Conservation (phyloP, 306 rosid genomes). For the Castanopsis chinensis region DNA sequence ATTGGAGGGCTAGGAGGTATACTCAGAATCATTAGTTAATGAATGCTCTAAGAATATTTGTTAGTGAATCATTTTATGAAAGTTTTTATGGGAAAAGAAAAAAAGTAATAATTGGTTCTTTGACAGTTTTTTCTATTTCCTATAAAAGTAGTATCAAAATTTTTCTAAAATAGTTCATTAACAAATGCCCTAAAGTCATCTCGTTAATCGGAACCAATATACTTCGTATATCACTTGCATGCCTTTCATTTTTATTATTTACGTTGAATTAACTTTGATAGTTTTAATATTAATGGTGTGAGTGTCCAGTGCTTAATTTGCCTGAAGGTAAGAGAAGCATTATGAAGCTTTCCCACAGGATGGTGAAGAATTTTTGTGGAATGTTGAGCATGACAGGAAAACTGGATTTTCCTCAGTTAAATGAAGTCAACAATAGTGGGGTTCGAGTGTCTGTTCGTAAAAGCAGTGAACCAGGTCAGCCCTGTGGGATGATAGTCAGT, state of each 20-base stretch:
- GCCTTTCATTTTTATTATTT: not conserved
- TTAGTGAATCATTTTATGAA: too few species aligned
- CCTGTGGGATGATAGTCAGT: conserved; percentile 39
- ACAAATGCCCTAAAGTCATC: too few species aligned
- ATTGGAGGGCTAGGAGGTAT: conserved; percentile 6
- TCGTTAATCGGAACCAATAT: too few species aligned
- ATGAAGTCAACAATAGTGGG: conserved; percentile 32
- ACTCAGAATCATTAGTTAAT: too few species aligned
- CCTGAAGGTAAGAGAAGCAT: conserved; percentile 39
- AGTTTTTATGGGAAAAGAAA: too few species aligned
- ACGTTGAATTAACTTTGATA: not conserved
- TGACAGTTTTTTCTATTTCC: too few species aligned
- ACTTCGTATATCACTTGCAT: too few species aligned
- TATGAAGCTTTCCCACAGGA: conserved; percentile 48
- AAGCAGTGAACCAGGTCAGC: conserved; percentile 33
- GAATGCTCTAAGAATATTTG: too few species aligned
- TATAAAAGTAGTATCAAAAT: too few species aligned
- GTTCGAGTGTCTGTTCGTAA: conserved; percentile 41
- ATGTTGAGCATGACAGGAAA: conserved; percentile 42
- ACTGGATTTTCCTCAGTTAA: conserved; percentile 42
- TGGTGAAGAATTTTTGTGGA: conserved; percentile 55
- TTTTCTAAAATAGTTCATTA: too few species aligned
- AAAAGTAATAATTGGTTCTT: too few species aligned
- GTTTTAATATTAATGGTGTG: not conserved
- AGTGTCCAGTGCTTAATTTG: conserved; percentile 33